Evolutionary conservation across 2,329 filamentous ascomycete species (phyloP).

Genomic region (Cercospora berteroae): DNA sequence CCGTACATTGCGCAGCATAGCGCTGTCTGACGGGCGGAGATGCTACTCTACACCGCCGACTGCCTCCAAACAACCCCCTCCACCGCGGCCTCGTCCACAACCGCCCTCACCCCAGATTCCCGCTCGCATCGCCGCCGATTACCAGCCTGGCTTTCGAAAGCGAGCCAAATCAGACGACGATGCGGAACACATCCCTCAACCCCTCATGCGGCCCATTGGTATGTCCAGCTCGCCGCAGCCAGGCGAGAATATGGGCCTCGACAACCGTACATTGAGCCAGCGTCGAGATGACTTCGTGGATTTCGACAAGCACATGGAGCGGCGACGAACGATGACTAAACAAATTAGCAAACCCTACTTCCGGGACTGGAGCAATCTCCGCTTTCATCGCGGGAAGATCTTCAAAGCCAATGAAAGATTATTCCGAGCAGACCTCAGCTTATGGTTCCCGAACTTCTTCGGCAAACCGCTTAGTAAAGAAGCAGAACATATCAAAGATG

Average conservation of each 20-base stretch:
- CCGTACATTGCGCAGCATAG: conserved; percentile 32
- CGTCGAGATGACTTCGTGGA: conserved; percentile 76
- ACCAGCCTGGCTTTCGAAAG: conserved; percentile 26
- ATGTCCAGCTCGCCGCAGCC: conserved; percentile 68
- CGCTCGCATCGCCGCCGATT: conserved; percentile 18
- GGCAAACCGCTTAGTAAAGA: conserved; percentile 69
- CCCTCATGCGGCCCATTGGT: conserved; percentile 73
- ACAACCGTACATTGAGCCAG: conserved; percentile 64
- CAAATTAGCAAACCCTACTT: conserved; percentile 88
- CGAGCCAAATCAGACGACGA: conserved; percentile 31
- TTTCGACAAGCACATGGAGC: conserved; percentile 77
- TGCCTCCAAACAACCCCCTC: conserved; percentile 22
- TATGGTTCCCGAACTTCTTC: conserved; percentile 91
- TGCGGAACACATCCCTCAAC: conserved; percentile 51
- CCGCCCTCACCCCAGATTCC: conserved; percentile 15
- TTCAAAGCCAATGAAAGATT: conserved; percentile 82
- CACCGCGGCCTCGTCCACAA: conserved; percentile 16
- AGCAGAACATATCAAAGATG: conserved; percentile 65
- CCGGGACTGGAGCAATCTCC: conserved; percentile 87
- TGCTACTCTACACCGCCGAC: conserved; percentile 27
- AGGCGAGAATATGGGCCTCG: conserved; percentile 80
- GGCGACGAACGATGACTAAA: conserved; percentile 70
- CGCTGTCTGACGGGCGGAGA: conserved; percentile 22
- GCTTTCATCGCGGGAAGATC: conserved; percentile 80
- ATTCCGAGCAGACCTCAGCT: conserved; percentile 75